Conservation (phyloP, 1,139 yeast species). For the Lodderomyces elongisporus region DNA sequence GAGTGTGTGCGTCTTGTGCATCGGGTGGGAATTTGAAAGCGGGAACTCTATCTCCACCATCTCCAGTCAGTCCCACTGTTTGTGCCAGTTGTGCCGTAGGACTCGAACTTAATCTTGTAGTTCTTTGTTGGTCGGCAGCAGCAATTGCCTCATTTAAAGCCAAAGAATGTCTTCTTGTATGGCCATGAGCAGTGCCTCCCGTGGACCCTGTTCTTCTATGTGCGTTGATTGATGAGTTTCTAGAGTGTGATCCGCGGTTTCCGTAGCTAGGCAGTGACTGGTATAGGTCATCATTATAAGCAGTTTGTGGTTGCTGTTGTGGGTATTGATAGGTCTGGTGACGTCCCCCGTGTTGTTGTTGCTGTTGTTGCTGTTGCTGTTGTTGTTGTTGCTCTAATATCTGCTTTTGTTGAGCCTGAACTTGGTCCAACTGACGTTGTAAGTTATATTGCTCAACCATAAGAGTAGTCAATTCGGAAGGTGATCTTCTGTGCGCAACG, state of each 20-base stretch:
- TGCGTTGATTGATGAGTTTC: conserved; percentile 30
- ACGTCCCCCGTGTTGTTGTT: conserved; percentile 49
- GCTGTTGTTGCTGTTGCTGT: conserved; percentile 20
- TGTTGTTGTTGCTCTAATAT: conserved; percentile 63
- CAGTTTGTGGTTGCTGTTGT: neutral
- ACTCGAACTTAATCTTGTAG: conserved; percentile 33
- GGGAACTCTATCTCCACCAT: conserved; percentile 13
- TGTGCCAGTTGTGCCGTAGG: conserved; percentile 23
- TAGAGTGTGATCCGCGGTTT: conserved; percentile 29
- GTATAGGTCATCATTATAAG: conserved; percentile 1
- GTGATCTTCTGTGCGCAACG: conserved; percentile 92
- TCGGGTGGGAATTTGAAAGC: conserved; percentile 34
- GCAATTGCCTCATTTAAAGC: conserved; percentile 94
- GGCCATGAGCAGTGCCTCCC: conserved; percentile 44
- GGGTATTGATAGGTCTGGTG: conserved; percentile 13
- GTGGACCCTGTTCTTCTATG: conserved; percentile 39
- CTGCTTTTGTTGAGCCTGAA: conserved; percentile 89
- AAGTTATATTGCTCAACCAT: conserved; percentile 93
- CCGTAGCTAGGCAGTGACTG: conserved; percentile 10
- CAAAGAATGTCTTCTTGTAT: conserved; percentile 84
- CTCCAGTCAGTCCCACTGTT: conserved; percentile 13
- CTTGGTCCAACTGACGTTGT: conserved; percentile 87
- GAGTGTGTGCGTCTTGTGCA: conserved; percentile 7
- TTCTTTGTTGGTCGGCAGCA: conserved; percentile 83
- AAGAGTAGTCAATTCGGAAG: conserved; percentile 87